phyloP scores from a whole-genome alignment of 306 rosid genomes.

The Prunus padus region DNA sequence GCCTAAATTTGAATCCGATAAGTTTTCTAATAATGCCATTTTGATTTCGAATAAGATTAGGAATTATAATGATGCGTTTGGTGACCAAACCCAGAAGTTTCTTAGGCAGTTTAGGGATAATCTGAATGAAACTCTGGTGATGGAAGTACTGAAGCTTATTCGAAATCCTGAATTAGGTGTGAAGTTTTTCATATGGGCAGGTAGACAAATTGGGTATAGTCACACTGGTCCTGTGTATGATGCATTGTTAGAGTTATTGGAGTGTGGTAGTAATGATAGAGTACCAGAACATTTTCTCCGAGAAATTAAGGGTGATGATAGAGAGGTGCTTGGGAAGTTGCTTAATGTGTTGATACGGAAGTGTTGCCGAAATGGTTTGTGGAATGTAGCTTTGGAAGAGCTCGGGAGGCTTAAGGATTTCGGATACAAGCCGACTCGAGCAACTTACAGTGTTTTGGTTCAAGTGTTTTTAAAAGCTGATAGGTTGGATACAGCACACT shows the following conservation, averaged over 20 bases:
- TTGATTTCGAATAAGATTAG: slow-evolving; percentile 42
- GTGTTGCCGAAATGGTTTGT: slow-evolving; percentile 73
- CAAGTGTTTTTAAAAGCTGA: slow-evolving; percentile 70
- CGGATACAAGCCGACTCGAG: slow-evolving; percentile 60
- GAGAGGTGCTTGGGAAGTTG: slow-evolving; percentile 56
- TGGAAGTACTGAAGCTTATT: slow-evolving; percentile 49
- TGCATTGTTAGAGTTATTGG: slow-evolving; percentile 50
- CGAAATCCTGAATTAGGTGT: slow-evolving; percentile 50
- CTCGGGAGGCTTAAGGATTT: slow-evolving; percentile 84
- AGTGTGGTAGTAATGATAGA: slow-evolving; percentile 31
- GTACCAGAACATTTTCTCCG: slow-evolving; percentile 39
- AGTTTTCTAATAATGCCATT: slow-evolving; percentile 41
- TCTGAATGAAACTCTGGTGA: slow-evolving; percentile 46
- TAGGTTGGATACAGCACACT: slow-evolving; percentile 61
- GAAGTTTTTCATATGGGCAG: slow-evolving; percentile 69
- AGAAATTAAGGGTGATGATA: slow-evolving; percentile 58
- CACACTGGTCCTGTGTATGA: slow-evolving; percentile 48
- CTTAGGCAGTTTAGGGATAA: slow-evolving; percentile 60
- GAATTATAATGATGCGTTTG: slow-evolving; percentile 33
- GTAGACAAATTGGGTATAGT: slow-evolving; percentile 71
- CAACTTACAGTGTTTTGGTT: slow-evolving; percentile 67
- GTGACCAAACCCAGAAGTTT: slow-evolving; percentile 41
- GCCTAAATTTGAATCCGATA: slow-evolving; percentile 16
- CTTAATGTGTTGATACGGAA: slow-evolving; percentile 65
- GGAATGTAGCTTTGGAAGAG: slow-evolving; percentile 81